phyloP scores from a whole-genome alignment of 2,329 filamentous ascomycete genomes.

The Corniculantispora saksenae region DNA sequence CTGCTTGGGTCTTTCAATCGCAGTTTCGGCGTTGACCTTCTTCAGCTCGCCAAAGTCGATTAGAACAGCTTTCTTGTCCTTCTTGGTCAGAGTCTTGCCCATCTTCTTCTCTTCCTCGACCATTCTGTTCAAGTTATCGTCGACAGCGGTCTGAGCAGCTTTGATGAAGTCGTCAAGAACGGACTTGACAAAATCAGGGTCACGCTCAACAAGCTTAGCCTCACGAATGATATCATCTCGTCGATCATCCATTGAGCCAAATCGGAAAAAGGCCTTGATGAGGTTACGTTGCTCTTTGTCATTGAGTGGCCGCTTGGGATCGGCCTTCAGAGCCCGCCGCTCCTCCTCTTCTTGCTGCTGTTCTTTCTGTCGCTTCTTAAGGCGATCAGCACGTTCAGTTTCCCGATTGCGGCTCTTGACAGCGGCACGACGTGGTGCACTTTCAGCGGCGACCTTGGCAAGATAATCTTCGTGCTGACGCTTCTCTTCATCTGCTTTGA shows the following conservation, averaged over 20 bases:
- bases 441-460: slow-evolving; percentile 79
- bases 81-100: slow-evolving; percentile 86
- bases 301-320: slow-evolving; percentile 85
- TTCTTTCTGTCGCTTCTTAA: slow-evolving; percentile 68
- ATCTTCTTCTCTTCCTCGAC: slow-evolving; percentile 79
- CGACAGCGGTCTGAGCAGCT: slow-evolving; percentile 58
- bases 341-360: slow-evolving; percentile 70
- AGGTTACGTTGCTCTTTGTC: slow-evolving; percentile 94
- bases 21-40: slow-evolving; percentile 93
- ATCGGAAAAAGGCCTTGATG: slow-evolving; percentile 86
- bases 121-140: slow-evolving; percentile 69
- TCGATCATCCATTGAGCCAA: slow-evolving; percentile 85
- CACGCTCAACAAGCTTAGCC: slow-evolving; percentile 79
- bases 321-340: slow-evolving; percentile 70
- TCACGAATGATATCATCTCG: slow-evolving; percentile 85
- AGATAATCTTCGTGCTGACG: slow-evolving; percentile 82
- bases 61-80: slow-evolving; percentile 94
- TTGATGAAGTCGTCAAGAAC: slow-evolving; percentile 75
- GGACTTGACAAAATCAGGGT: slow-evolving; percentile 74
- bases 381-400: slow-evolving; percentile 63
- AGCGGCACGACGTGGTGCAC: slow-evolving; percentile 74
- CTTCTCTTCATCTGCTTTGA: slow-evolving; percentile 87
- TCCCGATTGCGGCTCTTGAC: slow-evolving; percentile 59
- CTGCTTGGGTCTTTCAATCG: slow-evolving; percentile 86
- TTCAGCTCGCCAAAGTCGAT: slow-evolving; percentile 94